A percentile compares a stretch with the other conserved stretches of the same genome.
Conservation (phyloP, 495 filamentous ascomycete species). For the Aspergillus bridgeri region DNA sequence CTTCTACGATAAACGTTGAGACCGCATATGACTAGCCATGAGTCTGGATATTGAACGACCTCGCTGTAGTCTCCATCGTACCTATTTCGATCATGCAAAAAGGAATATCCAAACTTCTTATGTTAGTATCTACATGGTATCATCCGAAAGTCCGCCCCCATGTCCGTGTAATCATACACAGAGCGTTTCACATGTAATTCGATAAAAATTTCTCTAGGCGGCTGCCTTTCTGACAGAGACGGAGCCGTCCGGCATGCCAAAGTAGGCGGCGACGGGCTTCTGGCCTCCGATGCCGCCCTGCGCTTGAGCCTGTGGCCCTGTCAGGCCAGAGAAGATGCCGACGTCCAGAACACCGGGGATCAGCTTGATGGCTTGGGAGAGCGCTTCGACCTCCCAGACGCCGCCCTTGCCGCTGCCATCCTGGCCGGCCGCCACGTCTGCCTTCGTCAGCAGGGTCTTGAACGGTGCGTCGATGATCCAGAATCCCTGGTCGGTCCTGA, state of each 20-base stretch:
- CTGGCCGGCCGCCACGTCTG: slow-evolving; percentile 50
- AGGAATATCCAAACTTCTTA: not conserved
- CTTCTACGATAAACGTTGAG: slow-evolving; percentile 10
- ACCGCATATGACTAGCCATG: slow-evolving; percentile 9
- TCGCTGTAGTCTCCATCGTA: not conserved
- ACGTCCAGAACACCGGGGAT: slow-evolving; percentile 90
- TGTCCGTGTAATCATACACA: slow-evolving; percentile 2
- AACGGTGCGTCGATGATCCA: slow-evolving; percentile 94
- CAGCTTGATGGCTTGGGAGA: slow-evolving; percentile 69
- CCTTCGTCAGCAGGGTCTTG: slow-evolving; percentile 58
- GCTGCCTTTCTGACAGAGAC: slow-evolving; percentile 54
- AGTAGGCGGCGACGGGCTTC: slow-evolving; percentile 90
- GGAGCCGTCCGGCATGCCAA: slow-evolving; percentile 80
- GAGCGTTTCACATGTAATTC: not conserved
- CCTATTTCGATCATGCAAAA: not conserved
- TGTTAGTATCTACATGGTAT: slow-evolving; percentile 17
- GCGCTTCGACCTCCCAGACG: slow-evolving; percentile 71
- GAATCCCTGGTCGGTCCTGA: slow-evolving; percentile 91
- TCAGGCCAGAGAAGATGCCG: slow-evolving; percentile 79
- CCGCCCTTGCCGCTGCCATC: slow-evolving; percentile 52
- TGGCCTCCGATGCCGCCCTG: slow-evolving; percentile 67
- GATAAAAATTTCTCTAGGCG: not conserved
- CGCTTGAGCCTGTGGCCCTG: slow-evolving; percentile 62
- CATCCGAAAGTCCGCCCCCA: slow-evolving; percentile 3
- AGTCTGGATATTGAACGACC: not conserved